Conservation (phyloP, 2,329 filamentous ascomycete species). For the Biscogniauxia sp. region DNA sequence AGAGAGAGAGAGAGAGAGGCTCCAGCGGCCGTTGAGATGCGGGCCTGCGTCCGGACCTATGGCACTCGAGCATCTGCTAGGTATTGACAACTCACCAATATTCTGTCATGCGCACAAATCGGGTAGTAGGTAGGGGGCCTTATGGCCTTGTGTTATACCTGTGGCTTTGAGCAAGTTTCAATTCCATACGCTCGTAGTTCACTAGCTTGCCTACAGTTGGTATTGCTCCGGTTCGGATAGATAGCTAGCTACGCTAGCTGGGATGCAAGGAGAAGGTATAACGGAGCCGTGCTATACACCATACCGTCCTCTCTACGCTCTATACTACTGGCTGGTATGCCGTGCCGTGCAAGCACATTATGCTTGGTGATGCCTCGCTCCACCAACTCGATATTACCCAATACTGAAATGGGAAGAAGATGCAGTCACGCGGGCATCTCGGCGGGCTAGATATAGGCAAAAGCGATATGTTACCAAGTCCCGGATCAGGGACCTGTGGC, state of each 20-base stretch:
- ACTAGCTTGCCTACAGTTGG: background rate
- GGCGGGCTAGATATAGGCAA: slow-evolving; percentile 20
- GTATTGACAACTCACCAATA: background rate
- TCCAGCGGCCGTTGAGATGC: background rate
- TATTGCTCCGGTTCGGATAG: background rate
- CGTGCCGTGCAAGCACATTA: slow-evolving; percentile 11
- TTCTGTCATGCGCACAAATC: background rate
- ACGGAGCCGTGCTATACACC: slow-evolving; percentile 4
- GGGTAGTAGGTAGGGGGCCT: background rate
- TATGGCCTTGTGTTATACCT: background rate
- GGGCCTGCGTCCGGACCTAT: background rate
- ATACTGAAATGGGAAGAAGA: slow-evolving; percentile 15
- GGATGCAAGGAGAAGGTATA: slow-evolving; percentile 14
- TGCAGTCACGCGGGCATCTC: slow-evolving; percentile 17
- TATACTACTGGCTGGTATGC: slow-evolving; percentile 10
- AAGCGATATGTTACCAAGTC: slow-evolving; percentile 14
- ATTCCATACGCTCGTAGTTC: background rate
- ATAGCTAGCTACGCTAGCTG: background rate
- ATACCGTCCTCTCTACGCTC: slow-evolving; percentile 12
- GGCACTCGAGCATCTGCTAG: background rate
- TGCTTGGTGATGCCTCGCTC: slow-evolving; percentile 17
- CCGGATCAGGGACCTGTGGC: slow-evolving; percentile 12
- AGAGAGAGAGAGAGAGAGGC: no score
- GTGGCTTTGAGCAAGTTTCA: background rate
- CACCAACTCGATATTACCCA: slow-evolving; percentile 9